These are phyloP conservation scores for Globisporangium camurandrum DNA, from an alignment of 352 stramenopile species.

Conservation along the genomic window DNA sequence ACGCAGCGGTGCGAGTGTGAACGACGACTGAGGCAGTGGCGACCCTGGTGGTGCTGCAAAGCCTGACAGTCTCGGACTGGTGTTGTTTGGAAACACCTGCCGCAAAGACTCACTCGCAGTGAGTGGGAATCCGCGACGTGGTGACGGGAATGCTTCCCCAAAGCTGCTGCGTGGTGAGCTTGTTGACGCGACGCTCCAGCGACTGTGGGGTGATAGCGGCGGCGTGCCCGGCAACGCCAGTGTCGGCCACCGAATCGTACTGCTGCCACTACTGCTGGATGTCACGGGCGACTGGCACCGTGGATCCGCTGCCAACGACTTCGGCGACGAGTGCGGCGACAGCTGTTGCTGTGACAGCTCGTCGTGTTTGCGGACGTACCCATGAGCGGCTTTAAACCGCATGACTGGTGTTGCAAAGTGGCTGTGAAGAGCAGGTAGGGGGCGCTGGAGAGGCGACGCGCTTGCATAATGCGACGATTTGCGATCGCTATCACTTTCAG, in stretches of 20 bases:
- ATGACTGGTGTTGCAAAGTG: conserved; percentile 39
- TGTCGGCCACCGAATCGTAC: conserved; percentile 41
- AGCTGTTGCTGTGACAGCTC: neutral
- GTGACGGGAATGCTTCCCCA: conserved; percentile 15
- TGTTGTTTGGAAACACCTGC: conserved; percentile 18
- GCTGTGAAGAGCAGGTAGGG: conserved; percentile 22
- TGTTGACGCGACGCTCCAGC: conserved; percentile 16
- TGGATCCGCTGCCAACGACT: neutral
- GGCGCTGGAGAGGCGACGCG: neutral
- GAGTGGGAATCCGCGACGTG: conserved; percentile 14
- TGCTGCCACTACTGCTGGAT: conserved; percentile 1
- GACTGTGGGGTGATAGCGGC: conserved; percentile 35
- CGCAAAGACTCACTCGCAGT: conserved; percentile 12
- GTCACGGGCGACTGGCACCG: conserved; percentile 1
- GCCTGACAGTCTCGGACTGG: conserved; percentile 5
- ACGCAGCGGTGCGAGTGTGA: conserved; percentile 21
- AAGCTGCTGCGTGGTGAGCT: conserved; percentile 13
- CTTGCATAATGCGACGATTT: conserved; percentile 2
- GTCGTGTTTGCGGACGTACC: conserved; percentile 37
- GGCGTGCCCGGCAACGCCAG: conserved; percentile 22
- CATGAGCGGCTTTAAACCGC: conserved; percentile 59
- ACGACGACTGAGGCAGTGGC: conserved; percentile 8
- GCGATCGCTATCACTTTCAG: conserved; percentile 2
- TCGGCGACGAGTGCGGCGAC: conserved; percentile 11
- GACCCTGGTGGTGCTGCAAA: conserved; percentile 3